phyloP scores from a whole-genome alignment of 208 protist genomes.

The Leishmania major region DNA sequence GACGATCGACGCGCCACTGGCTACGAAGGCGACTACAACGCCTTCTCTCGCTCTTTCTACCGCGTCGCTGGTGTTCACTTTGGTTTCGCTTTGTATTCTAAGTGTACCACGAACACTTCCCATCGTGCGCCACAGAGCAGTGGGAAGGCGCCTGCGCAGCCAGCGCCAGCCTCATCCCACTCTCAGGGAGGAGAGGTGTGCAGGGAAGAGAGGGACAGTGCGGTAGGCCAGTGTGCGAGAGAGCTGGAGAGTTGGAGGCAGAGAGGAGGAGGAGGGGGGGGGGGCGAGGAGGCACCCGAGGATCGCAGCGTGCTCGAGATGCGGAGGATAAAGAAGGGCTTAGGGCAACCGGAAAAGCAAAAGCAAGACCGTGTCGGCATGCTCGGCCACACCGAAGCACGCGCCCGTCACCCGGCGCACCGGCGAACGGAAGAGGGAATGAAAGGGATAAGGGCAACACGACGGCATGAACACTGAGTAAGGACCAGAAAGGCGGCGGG shows the following conservation, averaged over 20 bases:
- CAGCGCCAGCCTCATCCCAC: background rate
- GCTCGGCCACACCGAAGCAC: background rate
- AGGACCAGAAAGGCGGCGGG: background rate
- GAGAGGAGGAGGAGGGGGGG: background rate
- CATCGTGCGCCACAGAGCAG: background rate
- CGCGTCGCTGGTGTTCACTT: background rate
- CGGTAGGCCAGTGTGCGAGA: background rate
- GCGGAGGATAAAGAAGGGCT: background rate
- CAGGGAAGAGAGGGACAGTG: background rate
- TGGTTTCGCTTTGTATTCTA: background rate
- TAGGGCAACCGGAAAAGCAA: background rate
- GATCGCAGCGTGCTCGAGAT: background rate
- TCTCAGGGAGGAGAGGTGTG: background rate
- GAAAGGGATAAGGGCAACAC: background rate
- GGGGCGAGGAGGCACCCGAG: background rate
- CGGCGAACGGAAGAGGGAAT: background rate
- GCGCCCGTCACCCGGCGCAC: background rate
- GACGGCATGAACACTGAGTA: background rate
- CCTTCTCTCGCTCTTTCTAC: background rate
- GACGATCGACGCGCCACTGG: background rate
- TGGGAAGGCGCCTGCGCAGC: background rate
- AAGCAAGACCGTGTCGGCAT: background rate
- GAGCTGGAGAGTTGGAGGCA: background rate
- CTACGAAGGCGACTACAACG: background rate
- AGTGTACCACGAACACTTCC: background rate